phyloP scores from a whole-genome alignment of 176 grass and related monocot genomes.

The Poa pratensis region DNA sequence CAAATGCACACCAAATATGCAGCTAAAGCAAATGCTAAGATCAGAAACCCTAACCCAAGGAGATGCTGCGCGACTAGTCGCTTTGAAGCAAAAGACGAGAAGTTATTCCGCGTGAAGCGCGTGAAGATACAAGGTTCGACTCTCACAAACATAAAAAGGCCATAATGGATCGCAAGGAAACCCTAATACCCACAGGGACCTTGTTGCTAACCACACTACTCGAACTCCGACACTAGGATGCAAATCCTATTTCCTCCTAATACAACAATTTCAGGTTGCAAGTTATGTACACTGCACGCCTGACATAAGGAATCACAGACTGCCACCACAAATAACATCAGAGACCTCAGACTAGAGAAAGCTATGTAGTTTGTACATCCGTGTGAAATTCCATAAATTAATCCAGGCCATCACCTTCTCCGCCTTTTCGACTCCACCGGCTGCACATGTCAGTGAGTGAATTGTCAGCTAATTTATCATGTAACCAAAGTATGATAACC shows the following conservation, averaged over 20 bases:
- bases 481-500: background rate
- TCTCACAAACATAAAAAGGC: conserved; percentile 16
- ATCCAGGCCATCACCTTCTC: conserved; percentile 68
- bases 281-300: conserved; percentile 52
- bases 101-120: conserved; percentile 7
- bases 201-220: conserved; percentile 43
- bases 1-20: too few species aligned
- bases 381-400: conserved; percentile 29
- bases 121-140: conserved; percentile 32
- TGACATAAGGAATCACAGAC: conserved; percentile 47
- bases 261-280: conserved; percentile 57
- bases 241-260: conserved; percentile 45
- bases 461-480: background rate
- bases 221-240: conserved; percentile 30
- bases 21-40: conserved; percentile 1
- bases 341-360: conserved; percentile 49
- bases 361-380: conserved; percentile 78
- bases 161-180: conserved; percentile 17
- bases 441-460: conserved; percentile 30
- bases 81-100: background rate
- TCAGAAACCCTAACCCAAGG: conserved; percentile 2
- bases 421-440: conserved; percentile 87
- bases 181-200: conserved; percentile 38
- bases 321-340: conserved; percentile 40
- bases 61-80: conserved; percentile 23